Evolutionary conservation across 257 asterid species (phyloP).

Genomic region (Capsicum chinense): DNA sequence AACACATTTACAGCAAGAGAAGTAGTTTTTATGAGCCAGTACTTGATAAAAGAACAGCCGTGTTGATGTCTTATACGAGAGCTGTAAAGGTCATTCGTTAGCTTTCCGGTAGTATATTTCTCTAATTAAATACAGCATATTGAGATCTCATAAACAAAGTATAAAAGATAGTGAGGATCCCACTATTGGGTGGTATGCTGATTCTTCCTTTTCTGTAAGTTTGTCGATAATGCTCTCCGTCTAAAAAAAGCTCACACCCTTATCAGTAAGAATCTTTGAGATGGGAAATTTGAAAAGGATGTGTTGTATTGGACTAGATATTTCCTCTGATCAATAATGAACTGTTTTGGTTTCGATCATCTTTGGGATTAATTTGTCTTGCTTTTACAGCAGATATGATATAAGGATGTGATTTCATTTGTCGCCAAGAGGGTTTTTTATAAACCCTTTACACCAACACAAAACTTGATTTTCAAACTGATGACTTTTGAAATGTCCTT

Average conservation of each 20-base stretch:
- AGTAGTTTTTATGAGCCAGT: neutral
- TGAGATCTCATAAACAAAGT: constrained; percentile 6
- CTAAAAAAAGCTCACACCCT: neutral
- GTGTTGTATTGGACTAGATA: neutral
- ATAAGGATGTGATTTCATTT: constrained; percentile 18
- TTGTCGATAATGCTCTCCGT: neutral
- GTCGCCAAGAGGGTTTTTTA: neutral
- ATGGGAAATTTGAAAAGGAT: neutral
- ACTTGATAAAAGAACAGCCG: neutral
- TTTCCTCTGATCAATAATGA: neutral
- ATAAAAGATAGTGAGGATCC: neutral
- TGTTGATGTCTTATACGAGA: constrained; percentile 6
- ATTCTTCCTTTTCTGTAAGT: neutral
- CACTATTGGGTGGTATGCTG: neutral
- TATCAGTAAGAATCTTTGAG: neutral
- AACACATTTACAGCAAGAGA: neutral
- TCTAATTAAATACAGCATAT: neutral
- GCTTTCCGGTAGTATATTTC: neutral
- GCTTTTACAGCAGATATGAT: neutral
- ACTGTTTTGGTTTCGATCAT: neutral
- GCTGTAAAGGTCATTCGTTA: neutral
- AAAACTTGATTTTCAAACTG: neutral
- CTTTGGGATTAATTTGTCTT: neutral
- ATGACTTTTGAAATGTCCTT: neutral
- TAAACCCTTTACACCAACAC: neutral